These are phyloP conservation scores for Anaeromyces robustus DNA, from an alignment of 192 early-diverging fungal species.

Conservation along the genomic window DNA sequence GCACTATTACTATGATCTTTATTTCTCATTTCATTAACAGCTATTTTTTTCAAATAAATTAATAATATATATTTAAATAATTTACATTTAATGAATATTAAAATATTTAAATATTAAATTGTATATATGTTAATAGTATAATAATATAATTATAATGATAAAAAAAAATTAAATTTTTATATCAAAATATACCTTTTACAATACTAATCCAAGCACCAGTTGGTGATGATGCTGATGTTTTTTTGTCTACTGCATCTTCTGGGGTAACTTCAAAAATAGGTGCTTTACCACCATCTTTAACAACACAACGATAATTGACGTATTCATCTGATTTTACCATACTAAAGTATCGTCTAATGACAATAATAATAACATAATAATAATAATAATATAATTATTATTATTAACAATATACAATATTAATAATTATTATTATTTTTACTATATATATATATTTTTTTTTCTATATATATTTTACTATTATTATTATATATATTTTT, in stretches of 20 bases:
- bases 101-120: too few relatives aligned
- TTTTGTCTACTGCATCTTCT: slow-evolving; percentile 56
- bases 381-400: too few relatives aligned
- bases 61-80: neutral
- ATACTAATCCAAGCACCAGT: slow-evolving; percentile 83
- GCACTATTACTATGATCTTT: slow-evolving; percentile 67
- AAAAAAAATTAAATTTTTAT: neutral
- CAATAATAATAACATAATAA: too few relatives aligned
- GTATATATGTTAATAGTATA: too few relatives aligned
- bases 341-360: slow-evolving; percentile 42
- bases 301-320: slow-evolving; percentile 46
- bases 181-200: slow-evolving; percentile 27
- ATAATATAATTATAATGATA: too few relatives aligned
- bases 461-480: too few relatives aligned
- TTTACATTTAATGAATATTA: neutral
- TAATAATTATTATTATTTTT: too few relatives aligned
- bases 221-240: slow-evolving; percentile 57
- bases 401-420: too few relatives aligned
- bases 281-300: slow-evolving; percentile 59
- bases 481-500: too few relatives aligned
- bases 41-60: slow-evolving; percentile 6
- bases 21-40: slow-evolving; percentile 59
- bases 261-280: slow-evolving; percentile 70
- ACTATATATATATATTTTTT: too few relatives aligned
- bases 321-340: slow-evolving; percentile 41